phyloP scores from a whole-genome alignment of 495 filamentous ascomycete species.

The Hypoxylon cercidicola region DNA sequence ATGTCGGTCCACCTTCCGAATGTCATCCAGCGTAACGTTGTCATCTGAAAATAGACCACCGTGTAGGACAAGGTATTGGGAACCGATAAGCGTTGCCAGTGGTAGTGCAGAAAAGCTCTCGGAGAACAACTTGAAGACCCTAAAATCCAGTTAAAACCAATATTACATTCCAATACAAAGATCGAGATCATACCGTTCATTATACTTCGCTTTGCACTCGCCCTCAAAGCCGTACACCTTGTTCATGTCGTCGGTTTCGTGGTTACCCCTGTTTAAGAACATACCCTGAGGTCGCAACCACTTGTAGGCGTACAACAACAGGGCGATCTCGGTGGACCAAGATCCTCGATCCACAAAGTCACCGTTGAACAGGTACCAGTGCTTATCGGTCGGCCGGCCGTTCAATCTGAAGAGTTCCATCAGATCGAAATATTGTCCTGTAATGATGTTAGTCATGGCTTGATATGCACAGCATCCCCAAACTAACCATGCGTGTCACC shows the following conservation, averaged over 20 bases:
- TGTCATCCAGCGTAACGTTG: slow-evolving; percentile 89
- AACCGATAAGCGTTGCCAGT: slow-evolving; percentile 89
- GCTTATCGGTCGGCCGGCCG: slow-evolving; percentile 82
- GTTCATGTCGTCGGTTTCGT: slow-evolving; percentile 99
- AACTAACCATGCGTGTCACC: slow-evolving; percentile 92
- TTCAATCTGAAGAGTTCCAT: slow-evolving; percentile 96
- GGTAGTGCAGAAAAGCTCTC: slow-evolving; percentile 97
- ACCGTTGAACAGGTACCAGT: slow-evolving; percentile 97
- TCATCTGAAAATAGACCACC: slow-evolving; percentile 98
- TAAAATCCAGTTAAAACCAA: slow-evolving; percentile 41
- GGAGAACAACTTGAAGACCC: slow-evolving; percentile 95
- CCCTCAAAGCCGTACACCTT: slow-evolving; percentile 98
- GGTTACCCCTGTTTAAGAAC: slow-evolving; percentile 98
- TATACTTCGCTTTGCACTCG: slow-evolving; percentile 98
- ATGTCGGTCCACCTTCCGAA: slow-evolving; percentile 91
- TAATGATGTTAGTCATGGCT: slow-evolving; percentile 30
- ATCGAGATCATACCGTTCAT: slow-evolving; percentile 67
- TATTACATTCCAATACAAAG: not conserved
- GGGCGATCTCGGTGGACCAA: slow-evolving; percentile 96
- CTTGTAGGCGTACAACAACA: slow-evolving; percentile 96
- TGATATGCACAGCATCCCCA: slow-evolving; percentile 1
- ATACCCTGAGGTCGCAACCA: slow-evolving; percentile 87
- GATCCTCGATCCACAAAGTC: slow-evolving; percentile 98
- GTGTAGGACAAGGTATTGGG: slow-evolving; percentile 92
- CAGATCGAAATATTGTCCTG: slow-evolving; percentile 97